Evolutionary conservation across 2,329 filamentous ascomycete genomes (phyloP).

Genomic region (Calonectria honghensis): DNA sequence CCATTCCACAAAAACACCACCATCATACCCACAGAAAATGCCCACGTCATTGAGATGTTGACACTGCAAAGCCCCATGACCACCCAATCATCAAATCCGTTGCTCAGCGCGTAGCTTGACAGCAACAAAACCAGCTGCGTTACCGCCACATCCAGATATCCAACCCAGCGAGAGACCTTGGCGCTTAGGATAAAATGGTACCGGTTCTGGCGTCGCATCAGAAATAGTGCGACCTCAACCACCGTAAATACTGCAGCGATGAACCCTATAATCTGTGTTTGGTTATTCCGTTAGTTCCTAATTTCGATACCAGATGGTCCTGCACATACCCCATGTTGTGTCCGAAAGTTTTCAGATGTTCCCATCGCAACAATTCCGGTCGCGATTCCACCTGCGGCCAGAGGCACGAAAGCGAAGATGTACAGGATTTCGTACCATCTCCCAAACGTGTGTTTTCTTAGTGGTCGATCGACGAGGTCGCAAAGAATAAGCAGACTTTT

Average conservation of each 20-base stretch:
- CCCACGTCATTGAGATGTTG: slow-evolving; percentile 6
- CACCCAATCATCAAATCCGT: slow-evolving; percentile 6
- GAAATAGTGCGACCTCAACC: not conserved
- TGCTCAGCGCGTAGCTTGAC: not conserved
- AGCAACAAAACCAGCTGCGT: not conserved
- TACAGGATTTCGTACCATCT: slow-evolving; percentile 7
- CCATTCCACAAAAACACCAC: slow-evolving; percentile 17
- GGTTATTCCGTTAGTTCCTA: not conserved
- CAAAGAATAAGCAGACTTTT: not conserved
- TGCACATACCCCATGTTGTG: not conserved
- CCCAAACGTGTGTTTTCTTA: not conserved
- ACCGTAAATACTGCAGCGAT: not conserved
- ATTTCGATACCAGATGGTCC: not conserved
- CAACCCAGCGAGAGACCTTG: not conserved
- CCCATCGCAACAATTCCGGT: not conserved
- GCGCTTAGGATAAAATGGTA: not conserved
- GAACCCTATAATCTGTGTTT: not conserved
- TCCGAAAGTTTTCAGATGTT: slow-evolving; percentile 1
- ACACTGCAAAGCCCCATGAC: slow-evolving; percentile 7
- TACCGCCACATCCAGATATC: not conserved
- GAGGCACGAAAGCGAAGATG: slow-evolving; percentile 6
- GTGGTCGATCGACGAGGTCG: not conserved
- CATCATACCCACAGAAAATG: slow-evolving; percentile 8
- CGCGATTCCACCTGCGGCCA: not conserved
- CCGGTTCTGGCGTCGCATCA: not conserved